Evolutionary conservation across 768 basidiomycete species (phyloP).

Genomic region (Tulasnella sp.): DNA sequence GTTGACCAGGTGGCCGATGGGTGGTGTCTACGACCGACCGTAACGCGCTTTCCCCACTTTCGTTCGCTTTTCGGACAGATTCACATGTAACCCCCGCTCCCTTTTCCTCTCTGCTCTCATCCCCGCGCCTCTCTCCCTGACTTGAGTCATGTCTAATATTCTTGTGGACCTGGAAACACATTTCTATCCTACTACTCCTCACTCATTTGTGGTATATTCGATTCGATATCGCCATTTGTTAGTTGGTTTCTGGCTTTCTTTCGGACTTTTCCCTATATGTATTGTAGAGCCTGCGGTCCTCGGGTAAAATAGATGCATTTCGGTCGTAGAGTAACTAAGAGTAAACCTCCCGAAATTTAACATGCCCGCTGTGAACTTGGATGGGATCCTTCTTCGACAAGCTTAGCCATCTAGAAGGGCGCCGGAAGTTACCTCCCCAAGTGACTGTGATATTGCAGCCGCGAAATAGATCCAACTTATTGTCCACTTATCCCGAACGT

Average conservation of each 20-base stretch:
- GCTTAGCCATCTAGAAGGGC: no score
- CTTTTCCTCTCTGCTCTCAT: background rate
- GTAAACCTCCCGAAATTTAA: background rate
- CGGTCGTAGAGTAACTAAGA: background rate
- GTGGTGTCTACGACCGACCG: slow-evolving; percentile 17
- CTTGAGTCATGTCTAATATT: background rate
- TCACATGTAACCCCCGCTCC: background rate
- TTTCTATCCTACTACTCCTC: background rate
- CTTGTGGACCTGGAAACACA: background rate
- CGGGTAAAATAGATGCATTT: background rate
- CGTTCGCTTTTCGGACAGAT: background rate
- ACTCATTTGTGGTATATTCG: background rate
- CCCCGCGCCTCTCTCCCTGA: background rate
- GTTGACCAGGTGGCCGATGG: slow-evolving; percentile 35
- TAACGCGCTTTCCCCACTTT: background rate
- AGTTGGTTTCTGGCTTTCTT: background rate
- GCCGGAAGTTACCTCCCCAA: no score
- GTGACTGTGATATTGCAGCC: no score
- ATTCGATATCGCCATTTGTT: background rate
- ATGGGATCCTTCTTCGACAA: no score
- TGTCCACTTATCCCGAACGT: no score
- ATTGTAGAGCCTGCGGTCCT: background rate
- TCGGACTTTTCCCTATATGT: background rate
- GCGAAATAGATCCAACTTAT: no score
- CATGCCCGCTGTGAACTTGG: background rate